Conservation (phyloP, 2,329 filamentous ascomycete genomes). For the Penicillium sp. region DNA sequence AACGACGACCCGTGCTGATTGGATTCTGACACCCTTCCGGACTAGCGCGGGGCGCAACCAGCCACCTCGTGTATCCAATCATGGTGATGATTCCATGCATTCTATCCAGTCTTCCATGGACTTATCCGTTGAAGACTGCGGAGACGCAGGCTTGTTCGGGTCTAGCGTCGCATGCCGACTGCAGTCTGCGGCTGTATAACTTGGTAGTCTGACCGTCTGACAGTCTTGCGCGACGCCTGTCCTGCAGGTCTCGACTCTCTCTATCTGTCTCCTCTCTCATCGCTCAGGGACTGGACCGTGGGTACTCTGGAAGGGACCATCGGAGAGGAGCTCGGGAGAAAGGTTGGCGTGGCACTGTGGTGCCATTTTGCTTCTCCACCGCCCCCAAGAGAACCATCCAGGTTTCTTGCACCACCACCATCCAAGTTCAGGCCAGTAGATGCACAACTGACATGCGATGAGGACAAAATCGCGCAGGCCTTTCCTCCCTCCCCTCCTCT, state of each 20-base stretch:
- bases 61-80: not conserved
- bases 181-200: too few relatives aligned
- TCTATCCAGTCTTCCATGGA: not conserved
- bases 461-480: conserved; percentile 12
- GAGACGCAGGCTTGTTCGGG: conserved; percentile 5
- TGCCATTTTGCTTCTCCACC: not conserved
- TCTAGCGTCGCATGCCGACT: conserved; percentile 2
- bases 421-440: too few relatives aligned
- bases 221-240: too few relatives aligned
- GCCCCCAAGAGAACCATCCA: too few relatives aligned
- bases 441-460: too few relatives aligned
- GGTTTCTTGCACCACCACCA: too few relatives aligned
- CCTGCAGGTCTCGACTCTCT: too few relatives aligned
- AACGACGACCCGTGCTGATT: not conserved
- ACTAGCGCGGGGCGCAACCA: not conserved
- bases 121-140: conserved; percentile 10
- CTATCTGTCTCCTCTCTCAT: too few relatives aligned
- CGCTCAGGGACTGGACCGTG: too few relatives aligned
- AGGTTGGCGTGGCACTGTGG: not conserved
- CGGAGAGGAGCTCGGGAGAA: too few relatives aligned
- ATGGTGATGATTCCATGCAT: not conserved
- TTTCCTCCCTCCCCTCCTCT: not conserved
- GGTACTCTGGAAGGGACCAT: too few relatives aligned
- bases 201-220: too few relatives aligned
- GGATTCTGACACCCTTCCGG: not conserved